Base-by-base conservation (phyloP, 1,139 yeast genomes). In the Blastobotrys persicus region DNA sequence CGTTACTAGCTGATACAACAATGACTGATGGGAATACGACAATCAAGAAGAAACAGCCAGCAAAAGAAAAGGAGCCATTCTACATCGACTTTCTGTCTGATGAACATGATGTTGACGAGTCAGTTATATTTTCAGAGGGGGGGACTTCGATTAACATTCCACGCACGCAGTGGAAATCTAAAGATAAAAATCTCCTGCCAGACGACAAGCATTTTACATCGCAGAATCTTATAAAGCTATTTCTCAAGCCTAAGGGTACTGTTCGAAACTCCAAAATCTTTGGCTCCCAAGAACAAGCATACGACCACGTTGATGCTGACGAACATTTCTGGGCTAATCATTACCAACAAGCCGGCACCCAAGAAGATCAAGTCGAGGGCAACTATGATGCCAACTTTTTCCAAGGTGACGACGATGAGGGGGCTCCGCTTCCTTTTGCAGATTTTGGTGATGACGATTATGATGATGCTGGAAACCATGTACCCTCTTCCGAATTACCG, bases 121-220 rank as follows among this genome's bases (percentile, higher is more conserved):
- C 69, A 1, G 59, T 49, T 1, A 61, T 88, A 4, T 86, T 87
- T 62, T 78, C 77, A 19, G 72, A 76, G 59, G 70, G 78, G 52
- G 65, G 61, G 1, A 18, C 54, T 16, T 45, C 69, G 1, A 70
- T 77, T 16, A 72, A 71, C 42, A 55, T 79, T 42, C 74, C 83
- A 1, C 70, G 70, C 46, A 63, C 71, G 20, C 74, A 73, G 47
- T 69, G 76, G 61, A 66, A 64, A 14, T 65, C 75, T 2, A 70
- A 70, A 0, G 66, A 70, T 9, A 69, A 70, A 39, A 74, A 80
- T 54, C 68, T 81, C 33, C 67, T 91, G 14, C 96, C 96, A 0
- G 85, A 78, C 58, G 96, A 88, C 64, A 76, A 79, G 51, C 83
- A 79, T 55, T 88, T 86, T 66, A 78, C 84, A 12, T 83, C 96